Evolutionary conservation across 2,329 filamentous ascomycete species (phyloP), one percentile per base, ranked within the genome.

Genomic region (Fusarium sp.): DNA sequence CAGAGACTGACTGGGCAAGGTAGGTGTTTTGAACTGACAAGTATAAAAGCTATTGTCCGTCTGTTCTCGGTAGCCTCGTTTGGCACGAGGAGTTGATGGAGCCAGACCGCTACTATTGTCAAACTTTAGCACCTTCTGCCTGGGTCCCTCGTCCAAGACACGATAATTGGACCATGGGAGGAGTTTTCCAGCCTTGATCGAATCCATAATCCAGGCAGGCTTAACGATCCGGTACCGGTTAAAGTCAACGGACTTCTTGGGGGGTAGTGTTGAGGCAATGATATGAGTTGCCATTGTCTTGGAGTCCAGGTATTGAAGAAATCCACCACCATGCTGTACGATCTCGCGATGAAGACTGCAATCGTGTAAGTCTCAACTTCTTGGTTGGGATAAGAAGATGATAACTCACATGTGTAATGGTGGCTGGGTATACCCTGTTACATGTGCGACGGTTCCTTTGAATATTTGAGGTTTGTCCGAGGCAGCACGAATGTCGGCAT

Each of bases 231-330:
- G 88, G 75, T 98, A 97, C 64, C 86, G 88, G 50, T 83, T 85
- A 72, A 96, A 97, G 65, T 99, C 95, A 50, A 94, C 86, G 26
- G 88, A 88, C 76, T 99, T 99, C 79, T 97, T 98, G 0, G 92
- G 93, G 0, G 95, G 95, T 22, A 99, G 80, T 49, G 87, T 90
- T 48, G 92, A 94, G 4, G 94, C 93, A 69, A 99, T 93, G 67
- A 99, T 97, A 74, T 99, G 94, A 1, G 96, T 99, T 0, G 93
- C 94, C 74, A 91, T 90, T 1, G 94, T 98, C 79, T 99, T 99
- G 34, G 89, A 91, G 75, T 97, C 93, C 10, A 99, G 81, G 71
- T 98, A 98, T 75, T 99, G 95, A 60, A 97, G 84, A 69, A 97
- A 98, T 0, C 91, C 91, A 29, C 93, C 96, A n/a, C 95, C 95